Evolutionary conservation across 345 rosid genomes (phyloP).

Genomic region (Ceriops tagal): DNA sequence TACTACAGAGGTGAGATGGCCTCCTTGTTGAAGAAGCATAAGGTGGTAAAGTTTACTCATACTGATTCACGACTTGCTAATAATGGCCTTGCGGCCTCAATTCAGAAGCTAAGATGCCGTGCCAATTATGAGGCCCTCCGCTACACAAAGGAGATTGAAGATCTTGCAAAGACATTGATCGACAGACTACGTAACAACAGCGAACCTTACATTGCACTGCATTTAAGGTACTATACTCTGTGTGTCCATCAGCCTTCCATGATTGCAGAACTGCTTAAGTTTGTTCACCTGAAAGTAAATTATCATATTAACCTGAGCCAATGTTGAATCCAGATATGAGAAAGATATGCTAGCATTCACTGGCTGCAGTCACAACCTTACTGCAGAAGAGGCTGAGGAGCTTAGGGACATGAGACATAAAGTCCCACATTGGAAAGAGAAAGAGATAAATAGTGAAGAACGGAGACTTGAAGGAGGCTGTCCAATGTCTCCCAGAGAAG

Average conservation of each 20-base stretch:
- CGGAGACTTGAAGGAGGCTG: slow-evolving; percentile 82
- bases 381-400: slow-evolving; percentile 65
- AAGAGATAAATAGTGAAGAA: slow-evolving; percentile 75
- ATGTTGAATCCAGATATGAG: slow-evolving; percentile 66
- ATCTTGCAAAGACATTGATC: slow-evolving; percentile 63
- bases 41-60: slow-evolving; percentile 85
- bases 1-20: slow-evolving; percentile 81
- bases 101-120: slow-evolving; percentile 86
- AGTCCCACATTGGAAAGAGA: slow-evolving; percentile 95
- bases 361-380: slow-evolving; percentile 93
- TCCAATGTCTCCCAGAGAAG: slow-evolving; percentile 98
- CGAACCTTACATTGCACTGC: slow-evolving; percentile 80
- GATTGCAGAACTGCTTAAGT: too few relatives aligned
- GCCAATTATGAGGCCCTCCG: slow-evolving; percentile 83
- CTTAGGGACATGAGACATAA: slow-evolving; percentile 74
- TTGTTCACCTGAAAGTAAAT: too few relatives aligned
- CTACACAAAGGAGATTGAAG: slow-evolving; percentile 65
- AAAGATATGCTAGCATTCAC: slow-evolving; percentile 99
- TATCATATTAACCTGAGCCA: slow-evolving; percentile 10
- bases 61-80: slow-evolving; percentile 89
- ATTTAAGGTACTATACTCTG: slow-evolving; percentile 58
- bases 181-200: slow-evolving; percentile 61
- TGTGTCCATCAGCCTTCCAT: too few relatives aligned
- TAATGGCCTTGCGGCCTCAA: slow-evolving; percentile 70
- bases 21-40: slow-evolving; percentile 58